phyloP scores from a whole-genome alignment of 1,139 yeast species.

The Candida dubliniensis region DNA sequence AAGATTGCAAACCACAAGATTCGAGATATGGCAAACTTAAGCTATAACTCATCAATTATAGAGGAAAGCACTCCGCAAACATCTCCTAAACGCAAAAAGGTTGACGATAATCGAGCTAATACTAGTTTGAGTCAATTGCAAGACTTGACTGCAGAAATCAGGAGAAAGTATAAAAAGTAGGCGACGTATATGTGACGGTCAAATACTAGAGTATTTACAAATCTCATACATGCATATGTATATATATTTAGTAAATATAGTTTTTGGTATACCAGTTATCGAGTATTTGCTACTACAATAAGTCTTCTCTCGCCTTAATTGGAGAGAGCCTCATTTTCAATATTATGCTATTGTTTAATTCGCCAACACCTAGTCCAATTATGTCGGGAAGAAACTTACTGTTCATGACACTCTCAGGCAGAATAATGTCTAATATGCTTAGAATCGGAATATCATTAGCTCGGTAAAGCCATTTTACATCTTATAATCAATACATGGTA shows the following conservation, averaged over 20 bases:
- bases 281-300: background rate
- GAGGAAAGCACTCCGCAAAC: constrained; percentile 43
- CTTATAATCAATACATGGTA: too few species aligned
- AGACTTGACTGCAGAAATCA: constrained; percentile 39
- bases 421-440: too few species aligned
- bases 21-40: constrained; percentile 22
- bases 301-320: too few species aligned
- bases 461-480: too few species aligned
- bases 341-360: too few species aligned
- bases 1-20: constrained; percentile 10
- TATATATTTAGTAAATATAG: background rate
- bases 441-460: too few species aligned
- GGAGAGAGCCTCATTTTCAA: too few species aligned
- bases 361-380: too few species aligned
- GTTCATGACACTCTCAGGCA: too few species aligned
- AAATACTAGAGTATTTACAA: background rate
- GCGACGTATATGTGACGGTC: background rate
- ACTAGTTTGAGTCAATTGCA: constrained; percentile 33
- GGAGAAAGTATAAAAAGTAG: constrained; percentile 26
- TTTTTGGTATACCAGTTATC: background rate
- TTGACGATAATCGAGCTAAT: constrained; percentile 16
- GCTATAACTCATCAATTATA: constrained; percentile 17
- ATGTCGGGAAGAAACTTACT: too few species aligned
- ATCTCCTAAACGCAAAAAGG: constrained; percentile 26
- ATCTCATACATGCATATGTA: background rate